Evolutionary conservation across 2,329 filamentous ascomycete species (phyloP), one percentile per base, ranked within the genome.

Genomic region (Trichoderma guizhouense): DNA sequence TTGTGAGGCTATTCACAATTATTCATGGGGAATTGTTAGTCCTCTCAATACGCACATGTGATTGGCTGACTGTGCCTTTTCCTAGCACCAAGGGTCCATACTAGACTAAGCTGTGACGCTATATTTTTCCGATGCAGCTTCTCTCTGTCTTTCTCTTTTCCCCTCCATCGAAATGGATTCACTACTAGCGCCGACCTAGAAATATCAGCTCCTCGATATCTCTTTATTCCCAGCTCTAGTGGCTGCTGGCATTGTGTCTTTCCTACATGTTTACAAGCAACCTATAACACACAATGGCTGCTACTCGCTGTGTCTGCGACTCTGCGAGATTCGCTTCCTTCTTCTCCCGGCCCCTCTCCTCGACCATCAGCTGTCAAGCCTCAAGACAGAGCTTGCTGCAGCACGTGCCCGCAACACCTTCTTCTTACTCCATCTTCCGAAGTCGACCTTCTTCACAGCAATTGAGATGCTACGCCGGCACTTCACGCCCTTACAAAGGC

Each of bases 261-360:
- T 6, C 15, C n/a, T 34, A 36, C n/a, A 53, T 26, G 12, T 8
- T 30, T 18, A 21, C n/a, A 9, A 5, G n/a, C 15, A 11, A 8
- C 7, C 26, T 71, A 80, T n/a, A 21, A 86, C 86, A 28, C 71
- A 80, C 21, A 26, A 86, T 86, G 84, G 81, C 75, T 71, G 73
- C 77, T 68, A 72, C 80, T 28, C 72, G 75, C 69, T 86, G 83
- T 73, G 74, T 85, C 55, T 83, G 83, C 77, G 84, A 81, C 74
- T 82, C 84, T 66, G 82, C 83, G n/a, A 75, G 80, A 43, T 84
- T 85, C 47, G 47, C 21, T 24, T 24, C 47, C 73, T 82, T 88
- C 6, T 82, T 83, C 34, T 60, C 65, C 32, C 53, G 65, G 30
- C 53, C 63, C 28, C 32, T 43, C 30, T 32, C 30, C 32, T 67